Evolutionary conservation across 73 alveolate genomes (phyloP).

Genomic region (Paramecium tetraurelia): DNA sequence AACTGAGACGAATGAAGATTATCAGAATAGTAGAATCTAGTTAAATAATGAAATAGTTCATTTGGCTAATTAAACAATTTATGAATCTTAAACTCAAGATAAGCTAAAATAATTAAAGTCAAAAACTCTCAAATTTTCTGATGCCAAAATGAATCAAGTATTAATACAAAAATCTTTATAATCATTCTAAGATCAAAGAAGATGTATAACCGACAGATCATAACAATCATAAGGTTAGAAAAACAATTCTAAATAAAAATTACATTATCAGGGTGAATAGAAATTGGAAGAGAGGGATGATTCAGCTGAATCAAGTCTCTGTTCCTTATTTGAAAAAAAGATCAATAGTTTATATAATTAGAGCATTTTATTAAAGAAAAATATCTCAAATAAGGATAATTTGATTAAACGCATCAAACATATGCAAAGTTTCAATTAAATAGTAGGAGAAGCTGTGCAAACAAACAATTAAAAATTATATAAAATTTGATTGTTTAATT

Average conservation of each 20-base stretch:
- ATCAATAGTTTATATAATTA: background rate
- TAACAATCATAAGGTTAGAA: background rate
- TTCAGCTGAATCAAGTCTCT: constrained; percentile 13
- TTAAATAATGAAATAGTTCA: background rate
- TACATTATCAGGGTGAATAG: background rate
- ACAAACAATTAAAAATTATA: background rate
- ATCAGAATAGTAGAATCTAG: background rate
- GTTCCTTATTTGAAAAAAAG: constrained; percentile 10
- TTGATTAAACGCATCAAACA: background rate
- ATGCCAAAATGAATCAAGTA: background rate
- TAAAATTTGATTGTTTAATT: background rate
- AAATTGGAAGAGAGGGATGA: background rate
- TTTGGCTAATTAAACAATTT: background rate
- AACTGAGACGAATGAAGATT: background rate
- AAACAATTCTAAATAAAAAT: background rate
- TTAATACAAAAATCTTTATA: background rate
- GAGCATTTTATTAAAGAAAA: background rate
- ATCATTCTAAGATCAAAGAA: background rate
- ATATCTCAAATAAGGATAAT: background rate
- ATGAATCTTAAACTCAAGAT: background rate
- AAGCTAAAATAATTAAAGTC: background rate
- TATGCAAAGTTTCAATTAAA: background rate
- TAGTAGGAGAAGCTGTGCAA: background rate
- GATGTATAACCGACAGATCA: background rate
- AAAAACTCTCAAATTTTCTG: background rate